Conservation (phyloP, 2,329 filamentous ascomycete genomes). For the Cyphellophora europaea region DNA sequence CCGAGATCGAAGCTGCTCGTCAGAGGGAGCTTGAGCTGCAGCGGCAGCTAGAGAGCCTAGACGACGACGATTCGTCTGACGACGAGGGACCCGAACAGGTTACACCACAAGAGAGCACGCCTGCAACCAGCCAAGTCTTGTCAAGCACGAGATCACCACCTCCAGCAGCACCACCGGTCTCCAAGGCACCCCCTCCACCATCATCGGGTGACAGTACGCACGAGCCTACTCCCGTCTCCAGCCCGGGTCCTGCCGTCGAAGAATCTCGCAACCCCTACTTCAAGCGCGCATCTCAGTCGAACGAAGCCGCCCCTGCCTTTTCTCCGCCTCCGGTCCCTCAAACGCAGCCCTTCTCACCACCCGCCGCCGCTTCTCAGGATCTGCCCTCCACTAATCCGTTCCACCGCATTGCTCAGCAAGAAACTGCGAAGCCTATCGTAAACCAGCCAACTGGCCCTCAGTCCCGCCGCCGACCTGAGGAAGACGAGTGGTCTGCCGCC, state of each 20-base stretch:
- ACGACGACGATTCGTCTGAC: slow-evolving; percentile 70
- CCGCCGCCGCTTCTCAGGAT: slow-evolving; percentile 31
- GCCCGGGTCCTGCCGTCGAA: slow-evolving; percentile 39
- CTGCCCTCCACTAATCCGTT: slow-evolving; percentile 88
- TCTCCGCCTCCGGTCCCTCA: slow-evolving; percentile 36
- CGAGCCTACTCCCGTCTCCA: slow-evolving; percentile 40
- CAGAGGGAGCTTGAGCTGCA: slow-evolving; percentile 86
- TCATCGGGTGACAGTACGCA: slow-evolving; percentile 44
- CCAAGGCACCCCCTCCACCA: slow-evolving; percentile 19
- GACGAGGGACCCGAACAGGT: slow-evolving; percentile 62
- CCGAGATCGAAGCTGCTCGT: slow-evolving; percentile 83
- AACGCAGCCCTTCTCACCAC: slow-evolving; percentile 25
- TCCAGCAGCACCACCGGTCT: slow-evolving; percentile 20
- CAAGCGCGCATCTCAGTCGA: slow-evolving; percentile 62
- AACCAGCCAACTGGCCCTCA: slow-evolving; percentile 24
- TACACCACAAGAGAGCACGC: slow-evolving; percentile 52
- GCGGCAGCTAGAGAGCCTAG: slow-evolving; percentile 70
- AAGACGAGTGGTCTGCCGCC: slow-evolving; percentile 73
- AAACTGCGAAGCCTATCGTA: slow-evolving; percentile 37
- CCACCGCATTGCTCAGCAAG: slow-evolving; percentile 63
- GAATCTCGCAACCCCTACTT: slow-evolving; percentile 95
- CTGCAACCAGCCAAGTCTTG: slow-evolving; percentile 47
- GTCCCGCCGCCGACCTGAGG: slow-evolving; percentile 50
- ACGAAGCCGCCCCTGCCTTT: slow-evolving; percentile 35
- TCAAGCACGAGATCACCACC: slow-evolving; percentile 24